Percentiles rank a stretch among this genome's conserved stretches.
These are phyloP conservation scores for Tarenaya hassleriana DNA, from an alignment of 345 rosid genomes.

Conservation along the genomic window DNA sequence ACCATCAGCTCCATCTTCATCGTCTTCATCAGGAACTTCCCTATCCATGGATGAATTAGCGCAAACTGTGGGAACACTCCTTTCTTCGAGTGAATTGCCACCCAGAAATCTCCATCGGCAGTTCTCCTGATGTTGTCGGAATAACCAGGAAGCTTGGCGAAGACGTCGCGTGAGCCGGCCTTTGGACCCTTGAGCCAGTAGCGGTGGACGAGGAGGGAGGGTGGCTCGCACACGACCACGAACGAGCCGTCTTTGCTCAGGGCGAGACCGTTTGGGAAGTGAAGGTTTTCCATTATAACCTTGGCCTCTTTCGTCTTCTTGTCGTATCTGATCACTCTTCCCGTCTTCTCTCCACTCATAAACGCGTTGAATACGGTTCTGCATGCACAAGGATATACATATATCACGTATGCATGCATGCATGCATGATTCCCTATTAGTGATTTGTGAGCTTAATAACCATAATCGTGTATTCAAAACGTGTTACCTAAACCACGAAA, in stretches of 20 bases:
- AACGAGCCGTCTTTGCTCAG: conserved; percentile 51
- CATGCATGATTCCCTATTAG: neutral
- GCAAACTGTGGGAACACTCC: conserved; percentile 23
- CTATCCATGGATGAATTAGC: conserved; percentile 30
- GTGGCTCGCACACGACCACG: conserved; percentile 40
- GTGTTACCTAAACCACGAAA: too few species aligned
- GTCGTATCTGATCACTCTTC: conserved; percentile 26
- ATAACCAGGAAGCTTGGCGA: conserved; percentile 41
- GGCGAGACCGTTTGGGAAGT: conserved; percentile 65
- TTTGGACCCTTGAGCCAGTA: conserved; percentile 43
- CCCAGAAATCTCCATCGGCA: conserved; percentile 24
- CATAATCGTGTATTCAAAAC: too few species aligned
- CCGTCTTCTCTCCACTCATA: conserved; percentile 7
- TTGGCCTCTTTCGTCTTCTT: conserved; percentile 28
- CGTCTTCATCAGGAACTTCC: conserved; percentile 31
- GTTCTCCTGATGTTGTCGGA: conserved; percentile 58
- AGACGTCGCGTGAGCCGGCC: conserved; percentile 33
- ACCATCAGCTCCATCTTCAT: conserved; percentile 39
- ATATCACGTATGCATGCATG: neutral
- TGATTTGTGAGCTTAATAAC: too few species aligned
- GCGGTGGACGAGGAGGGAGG: conserved; percentile 29
- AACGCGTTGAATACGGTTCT: conserved; percentile 37
- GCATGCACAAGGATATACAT: conserved; percentile 20
- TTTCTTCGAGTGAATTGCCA: conserved; percentile 16
- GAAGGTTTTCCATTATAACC: conserved; percentile 31